Conservation (phyloP, 2,329 filamentous ascomycete genomes). For the Graphiopsis chlorocephala region DNA sequence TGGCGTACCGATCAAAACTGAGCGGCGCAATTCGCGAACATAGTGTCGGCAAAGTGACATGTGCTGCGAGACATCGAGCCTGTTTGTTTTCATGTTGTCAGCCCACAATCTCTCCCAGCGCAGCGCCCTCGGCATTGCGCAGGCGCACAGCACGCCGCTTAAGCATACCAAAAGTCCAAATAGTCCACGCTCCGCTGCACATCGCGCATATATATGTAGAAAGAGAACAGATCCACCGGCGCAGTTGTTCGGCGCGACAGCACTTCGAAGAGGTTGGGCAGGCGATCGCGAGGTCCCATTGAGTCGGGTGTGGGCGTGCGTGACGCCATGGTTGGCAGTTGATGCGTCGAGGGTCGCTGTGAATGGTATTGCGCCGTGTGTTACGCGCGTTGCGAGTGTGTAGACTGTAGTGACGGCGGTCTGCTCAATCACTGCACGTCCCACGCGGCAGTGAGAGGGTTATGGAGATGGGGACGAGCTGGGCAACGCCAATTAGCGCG, state of each 20-base stretch:
- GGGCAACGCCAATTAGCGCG: constrained; percentile 12
- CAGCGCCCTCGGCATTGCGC: background rate
- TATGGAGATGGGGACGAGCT: constrained; percentile 6
- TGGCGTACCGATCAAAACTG: constrained; percentile 87
- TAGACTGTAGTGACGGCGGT: background rate
- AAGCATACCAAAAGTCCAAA: constrained; percentile 84
- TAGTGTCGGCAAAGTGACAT: constrained; percentile 98
- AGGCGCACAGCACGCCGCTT: constrained; percentile 29
- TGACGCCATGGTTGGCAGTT: constrained; percentile 26
- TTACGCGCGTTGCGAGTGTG: background rate
- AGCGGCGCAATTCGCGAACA: constrained; percentile 89
- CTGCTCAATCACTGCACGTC: constrained; percentile 7
- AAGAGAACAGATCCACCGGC: constrained; percentile 94
- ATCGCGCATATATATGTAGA: constrained; percentile 99
- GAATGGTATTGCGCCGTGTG: background rate
- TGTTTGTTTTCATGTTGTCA: constrained; percentile 38
- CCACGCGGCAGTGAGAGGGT: background rate
- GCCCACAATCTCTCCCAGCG: background rate
- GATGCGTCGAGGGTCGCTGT: constrained; percentile 6
- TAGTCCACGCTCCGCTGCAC: constrained; percentile 98
- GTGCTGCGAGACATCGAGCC: constrained; percentile 98
- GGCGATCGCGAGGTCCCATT: constrained; percentile 62
- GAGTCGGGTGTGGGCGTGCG: constrained; percentile 31
- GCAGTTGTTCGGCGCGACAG: constrained; percentile 90
- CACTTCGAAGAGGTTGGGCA: constrained; percentile 94